Percentiles rank a stretch among this genome's conserved stretches.
These are phyloP conservation scores for Byssochlamys sp. DNA, from an alignment of 2,329 filamentous ascomycete genomes.

Conservation along the genomic window DNA sequence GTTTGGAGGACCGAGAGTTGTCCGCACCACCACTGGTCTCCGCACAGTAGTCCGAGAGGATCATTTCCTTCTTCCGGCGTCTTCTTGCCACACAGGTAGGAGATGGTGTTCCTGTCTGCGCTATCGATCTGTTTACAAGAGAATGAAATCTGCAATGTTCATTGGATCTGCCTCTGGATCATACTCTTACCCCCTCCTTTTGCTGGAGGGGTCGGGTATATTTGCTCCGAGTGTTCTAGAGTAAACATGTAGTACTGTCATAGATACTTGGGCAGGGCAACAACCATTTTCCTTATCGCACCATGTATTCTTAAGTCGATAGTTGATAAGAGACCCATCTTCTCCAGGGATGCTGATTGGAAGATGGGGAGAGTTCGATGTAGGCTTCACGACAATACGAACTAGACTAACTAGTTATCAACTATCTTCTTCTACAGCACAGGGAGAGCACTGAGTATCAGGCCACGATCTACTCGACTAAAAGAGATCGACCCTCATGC, in stretches of 20 bases:
- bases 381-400: not conserved
- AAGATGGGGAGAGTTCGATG: not conserved
- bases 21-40: not conserved
- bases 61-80: not conserved
- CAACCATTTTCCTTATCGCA: not conserved
- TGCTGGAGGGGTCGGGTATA: not conserved
- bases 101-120: not conserved
- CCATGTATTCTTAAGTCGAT: not conserved
- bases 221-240: not conserved
- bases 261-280: not conserved
- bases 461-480: not conserved
- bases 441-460: not conserved
- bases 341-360: not conserved
- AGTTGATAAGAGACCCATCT: not conserved
- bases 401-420: not conserved
- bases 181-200: not conserved
- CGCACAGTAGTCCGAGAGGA: not conserved
- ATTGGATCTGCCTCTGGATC: not conserved
- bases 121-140: not conserved
- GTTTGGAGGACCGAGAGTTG: not conserved
- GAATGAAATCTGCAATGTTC: not conserved
- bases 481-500: not conserved
- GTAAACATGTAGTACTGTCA: not conserved
- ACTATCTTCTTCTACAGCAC: not conserved
- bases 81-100: not conserved